Conservation (phyloP, 2,329 filamentous ascomycete genomes). For the Tolypocladium cylindrosporum region DNA sequence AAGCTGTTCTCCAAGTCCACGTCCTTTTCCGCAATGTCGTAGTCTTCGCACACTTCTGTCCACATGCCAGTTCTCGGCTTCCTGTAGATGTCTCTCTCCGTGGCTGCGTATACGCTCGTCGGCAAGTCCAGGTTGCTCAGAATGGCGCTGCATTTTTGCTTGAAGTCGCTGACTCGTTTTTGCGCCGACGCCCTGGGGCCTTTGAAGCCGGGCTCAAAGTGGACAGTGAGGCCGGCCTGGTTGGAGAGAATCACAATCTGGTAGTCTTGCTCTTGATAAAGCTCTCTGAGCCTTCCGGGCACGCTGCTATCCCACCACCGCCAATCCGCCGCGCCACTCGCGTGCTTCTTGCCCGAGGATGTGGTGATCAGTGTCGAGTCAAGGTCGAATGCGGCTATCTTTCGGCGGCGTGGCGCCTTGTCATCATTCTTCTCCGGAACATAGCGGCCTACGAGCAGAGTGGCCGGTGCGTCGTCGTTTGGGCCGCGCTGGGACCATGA, state of each 20-base stretch:
- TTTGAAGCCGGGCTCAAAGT: constrained; percentile 58
- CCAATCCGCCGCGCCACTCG: constrained; percentile 68
- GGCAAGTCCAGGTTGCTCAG: constrained; percentile 66
- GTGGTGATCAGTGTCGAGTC: constrained; percentile 83
- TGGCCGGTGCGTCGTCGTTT: constrained; percentile 35
- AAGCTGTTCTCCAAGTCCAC: constrained; percentile 65
- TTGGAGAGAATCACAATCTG: constrained; percentile 76
- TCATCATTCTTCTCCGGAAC: constrained; percentile 29
- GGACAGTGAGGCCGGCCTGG: constrained; percentile 72
- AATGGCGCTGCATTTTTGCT: constrained; percentile 63
- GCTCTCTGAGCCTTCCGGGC: constrained; percentile 52
- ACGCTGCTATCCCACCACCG: constrained; percentile 82
- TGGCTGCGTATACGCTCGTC: constrained; percentile 76
- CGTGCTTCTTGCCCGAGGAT: constrained; percentile 71
- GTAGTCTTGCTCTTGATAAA: constrained; percentile 62
- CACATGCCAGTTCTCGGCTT: constrained; percentile 91
- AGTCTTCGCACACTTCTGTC: constrained; percentile 50
- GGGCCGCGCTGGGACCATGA: constrained; percentile 59
- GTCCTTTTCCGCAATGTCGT: constrained; percentile 42
- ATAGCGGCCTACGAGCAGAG: constrained; percentile 69
- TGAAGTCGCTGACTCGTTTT: constrained; percentile 68
- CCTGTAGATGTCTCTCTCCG: constrained; percentile 67
- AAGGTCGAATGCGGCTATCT: constrained; percentile 64
- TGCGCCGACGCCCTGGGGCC: constrained; percentile 46
- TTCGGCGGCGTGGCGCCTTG: constrained; percentile 28